Conservation (phyloP, 176 grass and related monocot genomes). For the Phoenix roebelenii region DNA sequence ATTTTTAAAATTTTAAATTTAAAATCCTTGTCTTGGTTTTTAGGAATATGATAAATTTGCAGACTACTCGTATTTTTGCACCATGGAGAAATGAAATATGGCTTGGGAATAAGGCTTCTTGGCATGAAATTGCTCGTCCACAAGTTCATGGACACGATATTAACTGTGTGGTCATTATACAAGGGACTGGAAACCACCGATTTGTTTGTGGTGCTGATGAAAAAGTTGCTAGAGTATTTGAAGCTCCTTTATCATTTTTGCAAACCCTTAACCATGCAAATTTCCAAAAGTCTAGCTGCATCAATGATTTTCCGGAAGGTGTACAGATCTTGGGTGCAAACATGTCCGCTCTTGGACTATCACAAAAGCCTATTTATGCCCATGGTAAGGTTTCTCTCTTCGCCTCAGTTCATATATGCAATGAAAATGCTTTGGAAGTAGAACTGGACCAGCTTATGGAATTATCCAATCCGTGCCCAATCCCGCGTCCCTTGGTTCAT, state of each 20-base stretch:
- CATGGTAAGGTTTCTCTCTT: conserved; percentile 41
- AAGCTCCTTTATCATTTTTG: conserved; percentile 88
- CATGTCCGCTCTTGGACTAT: conserved; percentile 98
- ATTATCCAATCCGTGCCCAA: too few relatives aligned
- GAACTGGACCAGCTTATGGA: too few relatives aligned
- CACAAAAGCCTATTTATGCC: conserved; percentile 92
- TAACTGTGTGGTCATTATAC: conserved; percentile 69
- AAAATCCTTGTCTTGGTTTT: conserved; percentile 13
- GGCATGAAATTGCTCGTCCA: conserved; percentile 71
- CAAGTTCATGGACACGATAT: conserved; percentile 98
- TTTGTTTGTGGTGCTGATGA: conserved; percentile 96
- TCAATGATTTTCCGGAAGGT: conserved; percentile 41
- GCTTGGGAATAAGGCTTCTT: conserved; percentile 33
- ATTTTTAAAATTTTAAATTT: conserved; percentile 3
- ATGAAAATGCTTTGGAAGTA: too few relatives aligned
- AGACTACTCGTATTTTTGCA: conserved; percentile 81
- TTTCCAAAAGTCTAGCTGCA: conserved; percentile 40
- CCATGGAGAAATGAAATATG: conserved; percentile 63
- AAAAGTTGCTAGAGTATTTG: conserved; percentile 94
- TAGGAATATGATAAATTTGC: conserved; percentile 27
- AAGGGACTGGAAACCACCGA: conserved; percentile 62
- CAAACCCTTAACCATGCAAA: conserved; percentile 69
- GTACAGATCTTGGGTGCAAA: conserved; percentile 92
- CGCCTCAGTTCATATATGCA: too few relatives aligned
- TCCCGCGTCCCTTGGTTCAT: too few relatives aligned